Conservation (phyloP, 2,329 filamentous ascomycete species). For the Chrysoporthe deuterocubensis region DNA sequence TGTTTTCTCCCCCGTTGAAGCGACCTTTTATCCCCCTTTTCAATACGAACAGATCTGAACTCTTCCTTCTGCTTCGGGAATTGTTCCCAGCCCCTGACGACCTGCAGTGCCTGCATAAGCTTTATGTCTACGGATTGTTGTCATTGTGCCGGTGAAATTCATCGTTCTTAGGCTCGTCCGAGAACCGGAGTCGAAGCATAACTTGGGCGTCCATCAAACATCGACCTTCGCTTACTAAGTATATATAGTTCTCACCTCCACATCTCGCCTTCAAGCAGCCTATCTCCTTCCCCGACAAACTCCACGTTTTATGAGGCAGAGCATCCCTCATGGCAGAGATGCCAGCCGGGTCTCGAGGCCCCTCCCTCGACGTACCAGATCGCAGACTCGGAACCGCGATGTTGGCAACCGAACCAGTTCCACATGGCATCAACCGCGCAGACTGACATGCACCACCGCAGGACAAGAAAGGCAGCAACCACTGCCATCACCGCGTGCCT, state of each 20-base stretch:
- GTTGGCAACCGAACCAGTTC: neutral
- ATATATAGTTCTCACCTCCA: neutral
- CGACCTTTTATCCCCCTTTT: conserved; percentile 28
- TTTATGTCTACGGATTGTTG: neutral
- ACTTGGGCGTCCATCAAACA: neutral
- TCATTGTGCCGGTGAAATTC: neutral
- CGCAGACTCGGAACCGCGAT: too few relatives aligned
- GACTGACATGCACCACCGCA: neutral
- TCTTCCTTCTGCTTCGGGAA: conserved; percentile 11
- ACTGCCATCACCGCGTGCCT: too few relatives aligned
- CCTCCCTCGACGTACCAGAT: too few relatives aligned
- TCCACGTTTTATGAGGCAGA: neutral
- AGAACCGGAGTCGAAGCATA: neutral
- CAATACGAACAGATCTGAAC: conserved; percentile 30
- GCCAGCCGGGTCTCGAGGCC: too few relatives aligned
- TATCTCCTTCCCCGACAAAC: neutral
- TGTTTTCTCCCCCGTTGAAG: conserved; percentile 26
- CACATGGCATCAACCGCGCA: neutral
- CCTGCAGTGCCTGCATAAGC: neutral
- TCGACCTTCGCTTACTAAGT: neutral
- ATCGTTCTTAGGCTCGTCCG: neutral
- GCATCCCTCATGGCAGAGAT: neutral
- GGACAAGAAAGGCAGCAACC: too few relatives aligned
- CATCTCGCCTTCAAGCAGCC: neutral
- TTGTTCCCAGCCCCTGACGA: neutral